Conservation (phyloP, 192 early-diverging fungal species). For the Geranomyces variabilis region DNA sequence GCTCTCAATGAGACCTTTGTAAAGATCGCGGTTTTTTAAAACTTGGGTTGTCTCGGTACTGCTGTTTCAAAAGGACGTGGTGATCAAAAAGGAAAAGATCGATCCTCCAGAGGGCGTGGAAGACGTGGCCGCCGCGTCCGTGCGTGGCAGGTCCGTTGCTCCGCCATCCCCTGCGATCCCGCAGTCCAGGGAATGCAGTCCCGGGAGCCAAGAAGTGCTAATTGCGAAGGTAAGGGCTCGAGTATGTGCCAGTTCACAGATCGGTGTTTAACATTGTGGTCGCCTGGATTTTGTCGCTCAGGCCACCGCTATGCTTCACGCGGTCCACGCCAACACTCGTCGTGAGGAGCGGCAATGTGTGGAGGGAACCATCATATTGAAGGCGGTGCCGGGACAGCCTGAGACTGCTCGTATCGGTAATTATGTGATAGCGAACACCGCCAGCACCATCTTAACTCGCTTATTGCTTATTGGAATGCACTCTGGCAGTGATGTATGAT, state of each 20-base stretch:
- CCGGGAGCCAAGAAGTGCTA: neutral
- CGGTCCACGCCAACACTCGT: neutral
- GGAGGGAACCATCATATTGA: slow-evolving; percentile 23
- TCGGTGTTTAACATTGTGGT: too few relatives aligned
- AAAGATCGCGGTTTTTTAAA: too few relatives aligned
- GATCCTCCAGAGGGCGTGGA: too few relatives aligned
- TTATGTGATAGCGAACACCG: neutral
- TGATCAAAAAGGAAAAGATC: too few relatives aligned
- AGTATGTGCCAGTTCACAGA: neutral
- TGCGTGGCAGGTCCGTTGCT: neutral
- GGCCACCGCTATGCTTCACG: slow-evolving; percentile 24
- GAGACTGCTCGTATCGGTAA: slow-evolving; percentile 21
- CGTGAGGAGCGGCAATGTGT: slow-evolving; percentile 20
- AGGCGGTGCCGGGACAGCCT: slow-evolving; percentile 1
- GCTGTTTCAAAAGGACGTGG: too few relatives aligned
- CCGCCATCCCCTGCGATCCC: neutral
- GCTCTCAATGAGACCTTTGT: too few relatives aligned
- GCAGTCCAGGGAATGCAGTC: neutral
- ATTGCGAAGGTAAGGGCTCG: neutral
- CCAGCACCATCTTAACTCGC: neutral
- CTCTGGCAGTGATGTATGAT: slow-evolving; percentile 30
- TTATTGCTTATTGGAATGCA: neutral
- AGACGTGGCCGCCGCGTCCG: too few relatives aligned
- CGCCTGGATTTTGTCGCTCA: too few relatives aligned
- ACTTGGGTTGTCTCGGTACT: too few relatives aligned